Conservation (phyloP, 1,139 yeast genomes). For the Taiozyma sp. region DNA sequence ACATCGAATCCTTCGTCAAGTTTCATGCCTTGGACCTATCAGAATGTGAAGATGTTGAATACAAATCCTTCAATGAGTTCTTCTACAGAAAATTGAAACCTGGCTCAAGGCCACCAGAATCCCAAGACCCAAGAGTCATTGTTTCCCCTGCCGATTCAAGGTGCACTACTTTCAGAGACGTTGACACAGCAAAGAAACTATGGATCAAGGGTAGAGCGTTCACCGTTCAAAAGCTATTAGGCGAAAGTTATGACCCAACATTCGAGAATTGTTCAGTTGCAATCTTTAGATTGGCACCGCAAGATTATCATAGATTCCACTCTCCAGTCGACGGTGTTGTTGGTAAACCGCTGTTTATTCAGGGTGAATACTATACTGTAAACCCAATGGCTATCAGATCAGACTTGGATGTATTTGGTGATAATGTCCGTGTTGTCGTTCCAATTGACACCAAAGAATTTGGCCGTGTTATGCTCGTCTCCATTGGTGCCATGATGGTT, state of each 20-base stretch:
- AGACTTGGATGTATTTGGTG: conserved; percentile 86
- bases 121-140: conserved; percentile 43
- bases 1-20: conserved; percentile 71
- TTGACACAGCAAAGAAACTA: conserved; percentile 60
- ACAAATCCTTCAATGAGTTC: conserved; percentile 78
- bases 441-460: conserved; percentile 70
- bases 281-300: conserved; percentile 89
- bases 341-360: conserved; percentile 60
- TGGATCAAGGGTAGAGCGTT: conserved; percentile 92
- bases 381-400: conserved; percentile 96
- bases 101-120: conserved; percentile 66
- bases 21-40: conserved; percentile 73
- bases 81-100: conserved; percentile 76
- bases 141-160: conserved; percentile 90
- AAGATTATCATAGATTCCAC: conserved; percentile 94
- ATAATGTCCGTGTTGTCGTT: conserved; percentile 72
- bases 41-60: conserved; percentile 57
- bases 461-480: conserved; percentile 72
- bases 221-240: conserved; percentile 58
- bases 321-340: conserved; percentile 74
- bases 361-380: conserved; percentile 92
- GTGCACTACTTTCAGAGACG: conserved; percentile 60
- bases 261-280: conserved; percentile 60
- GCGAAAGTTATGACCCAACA: conserved; percentile 29
- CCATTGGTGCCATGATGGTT: conserved; percentile 99